A percentile compares a stretch with the other conserved stretches of the same genome.
These are phyloP conservation scores for Aspergillus kassunensis DNA, from an alignment of 495 filamentous ascomycete species.

Conservation along the genomic window DNA sequence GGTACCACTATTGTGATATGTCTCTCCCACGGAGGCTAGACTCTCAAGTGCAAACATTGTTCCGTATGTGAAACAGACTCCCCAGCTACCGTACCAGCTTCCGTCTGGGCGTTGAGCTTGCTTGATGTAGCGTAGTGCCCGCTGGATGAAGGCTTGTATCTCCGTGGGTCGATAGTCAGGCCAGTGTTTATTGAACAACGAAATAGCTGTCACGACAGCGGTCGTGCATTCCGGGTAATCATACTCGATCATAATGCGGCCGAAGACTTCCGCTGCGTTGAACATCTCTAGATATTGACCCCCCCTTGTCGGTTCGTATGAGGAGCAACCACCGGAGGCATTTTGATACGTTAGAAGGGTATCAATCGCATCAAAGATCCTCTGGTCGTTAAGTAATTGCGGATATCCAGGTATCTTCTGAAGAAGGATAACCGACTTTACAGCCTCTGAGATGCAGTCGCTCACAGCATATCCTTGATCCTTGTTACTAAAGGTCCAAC, in stretches of 20 bases:
- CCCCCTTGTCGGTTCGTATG: constrained; percentile 16
- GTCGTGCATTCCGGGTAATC: constrained; percentile 21
- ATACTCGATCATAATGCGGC: constrained; percentile 19
- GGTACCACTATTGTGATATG: constrained; percentile 5
- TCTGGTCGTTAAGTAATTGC: not conserved
- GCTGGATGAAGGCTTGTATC: constrained; percentile 6
- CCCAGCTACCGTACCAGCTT: constrained; percentile 21
- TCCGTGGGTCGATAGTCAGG: constrained; percentile 15
- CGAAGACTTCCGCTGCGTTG: constrained; percentile 21
- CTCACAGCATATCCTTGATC: constrained; percentile 8
- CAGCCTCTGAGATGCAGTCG: constrained; percentile 10
- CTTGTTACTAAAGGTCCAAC: constrained; percentile 10
- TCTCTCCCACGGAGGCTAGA: constrained; percentile 14
- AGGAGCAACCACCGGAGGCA: constrained; percentile 14
- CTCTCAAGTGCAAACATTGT: constrained; percentile 20
- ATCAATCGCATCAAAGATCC: constrained; percentile 13
- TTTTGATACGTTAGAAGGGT: constrained; percentile 13
- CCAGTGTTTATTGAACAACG: constrained; percentile 7
- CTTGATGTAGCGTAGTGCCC: constrained; percentile 13
- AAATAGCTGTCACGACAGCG: constrained; percentile 15
- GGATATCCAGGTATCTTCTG: constrained; percentile 2
- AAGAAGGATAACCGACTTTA: constrained; percentile 9
- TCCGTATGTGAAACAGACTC: constrained; percentile 20
- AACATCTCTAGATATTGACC: constrained; percentile 14
- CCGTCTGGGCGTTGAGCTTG: constrained; percentile 15